Conservation (phyloP, 2,329 filamentous ascomycete species). For the Zymoseptoria passerinii region DNA sequence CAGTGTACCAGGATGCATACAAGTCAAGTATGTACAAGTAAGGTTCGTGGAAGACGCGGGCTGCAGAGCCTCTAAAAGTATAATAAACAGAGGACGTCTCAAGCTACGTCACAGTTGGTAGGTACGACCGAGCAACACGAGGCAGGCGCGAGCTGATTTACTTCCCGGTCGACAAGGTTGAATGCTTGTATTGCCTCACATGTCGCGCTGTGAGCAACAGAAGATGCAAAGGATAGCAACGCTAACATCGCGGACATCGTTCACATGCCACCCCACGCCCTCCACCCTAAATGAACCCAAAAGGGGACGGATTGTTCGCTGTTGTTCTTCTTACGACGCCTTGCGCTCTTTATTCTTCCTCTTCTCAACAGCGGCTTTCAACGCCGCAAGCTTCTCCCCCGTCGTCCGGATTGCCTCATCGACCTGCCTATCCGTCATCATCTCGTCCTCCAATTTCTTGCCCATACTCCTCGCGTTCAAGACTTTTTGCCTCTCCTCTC, state of each 20-base stretch:
- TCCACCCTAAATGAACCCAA: not conserved
- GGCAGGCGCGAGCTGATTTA: no score
- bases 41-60: not conserved
- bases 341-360: conserved; percentile 34
- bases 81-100: not conserved
- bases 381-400: conserved; percentile 68
- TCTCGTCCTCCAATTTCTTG: conserved; percentile 41
- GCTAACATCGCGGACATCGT: not conserved
- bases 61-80: not conserved
- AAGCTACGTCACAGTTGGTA: not conserved
- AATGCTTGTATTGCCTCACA: not conserved
- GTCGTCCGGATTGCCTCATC: conserved; percentile 73
- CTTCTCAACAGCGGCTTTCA: conserved; percentile 65
- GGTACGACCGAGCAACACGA: no score
- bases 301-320: no score
- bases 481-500: conserved; percentile 21
- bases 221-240: not conserved
- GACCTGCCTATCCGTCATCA: conserved; percentile 77
- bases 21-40: not conserved
- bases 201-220: not conserved
- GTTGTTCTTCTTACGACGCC: not conserved
- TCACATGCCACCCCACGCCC: not conserved
- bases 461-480: conserved; percentile 20
- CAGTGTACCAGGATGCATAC: not conserved
- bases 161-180: no score